A percentile compares a stretch with the other conserved stretches of the same genome.
Evolutionary conservation across 139 green algal species (phyloP).

Genomic region (Picochlorum sp.): DNA sequence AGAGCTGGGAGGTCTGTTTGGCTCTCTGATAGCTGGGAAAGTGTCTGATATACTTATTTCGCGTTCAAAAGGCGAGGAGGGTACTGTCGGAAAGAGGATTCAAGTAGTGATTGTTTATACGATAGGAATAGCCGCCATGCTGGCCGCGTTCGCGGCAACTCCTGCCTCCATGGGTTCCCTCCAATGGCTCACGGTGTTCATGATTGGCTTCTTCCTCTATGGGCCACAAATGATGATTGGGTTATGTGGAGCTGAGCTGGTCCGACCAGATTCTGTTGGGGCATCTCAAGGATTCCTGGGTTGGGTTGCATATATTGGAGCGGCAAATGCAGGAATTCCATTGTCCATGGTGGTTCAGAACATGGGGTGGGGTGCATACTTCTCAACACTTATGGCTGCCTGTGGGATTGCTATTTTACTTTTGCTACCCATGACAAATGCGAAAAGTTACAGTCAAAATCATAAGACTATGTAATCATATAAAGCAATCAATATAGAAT

Average conservation of each 20-base stretch:
- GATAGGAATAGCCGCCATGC: slow-evolving; percentile 63
- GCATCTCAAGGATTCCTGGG: slow-evolving; percentile 91
- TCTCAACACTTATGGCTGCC: slow-evolving; percentile 70
- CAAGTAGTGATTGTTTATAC: slow-evolving; percentile 91
- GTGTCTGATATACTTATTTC: slow-evolving; percentile 67
- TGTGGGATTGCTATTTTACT: slow-evolving; percentile 74
- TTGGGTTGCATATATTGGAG: slow-evolving; percentile 64
- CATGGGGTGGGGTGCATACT: slow-evolving; percentile 85
- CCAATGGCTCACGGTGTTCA: slow-evolving; percentile 87
- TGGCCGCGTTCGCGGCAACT: slow-evolving; percentile 63
- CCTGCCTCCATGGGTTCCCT: slow-evolving; percentile 48
- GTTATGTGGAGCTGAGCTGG: slow-evolving; percentile 91
- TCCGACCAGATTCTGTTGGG: slow-evolving; percentile 75
- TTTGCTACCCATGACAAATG: slow-evolving; percentile 81
- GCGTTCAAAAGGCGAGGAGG: slow-evolving; percentile 29
- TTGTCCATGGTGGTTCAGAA: slow-evolving; percentile 91
- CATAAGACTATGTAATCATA: too few relatives aligned
- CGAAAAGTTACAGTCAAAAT: slow-evolving; percentile 74
- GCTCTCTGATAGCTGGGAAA: slow-evolving; percentile 77
- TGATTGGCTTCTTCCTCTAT: slow-evolving; percentile 94
- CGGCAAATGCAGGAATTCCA: slow-evolving; percentile 80
- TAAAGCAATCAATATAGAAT: neutral
- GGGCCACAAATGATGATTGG: slow-evolving; percentile 94
- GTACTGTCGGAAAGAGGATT: slow-evolving; percentile 85
- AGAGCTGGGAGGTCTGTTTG: slow-evolving; percentile 90